Base-by-base conservation (phyloP, 2,329 filamentous ascomycete genomes). In the Epichloe sylvatica region DNA sequence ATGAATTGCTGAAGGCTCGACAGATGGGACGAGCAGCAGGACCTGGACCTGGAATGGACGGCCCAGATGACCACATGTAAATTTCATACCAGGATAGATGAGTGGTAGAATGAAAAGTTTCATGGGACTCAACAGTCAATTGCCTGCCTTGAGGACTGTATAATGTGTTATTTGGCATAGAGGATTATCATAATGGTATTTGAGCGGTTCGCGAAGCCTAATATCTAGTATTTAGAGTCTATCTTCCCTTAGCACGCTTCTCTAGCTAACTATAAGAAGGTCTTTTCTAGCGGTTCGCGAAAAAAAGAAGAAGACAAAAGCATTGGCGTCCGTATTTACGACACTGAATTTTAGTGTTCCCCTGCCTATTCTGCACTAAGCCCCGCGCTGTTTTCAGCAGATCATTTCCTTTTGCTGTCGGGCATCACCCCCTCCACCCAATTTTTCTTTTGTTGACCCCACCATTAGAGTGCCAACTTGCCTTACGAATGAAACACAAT, bases 1-100 rank as follows among this genome's bases (percentile, higher is more conserved):
- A 98, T 62, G 92, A 98, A 75, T 77, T 98, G 73, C 75, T 98
- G 60, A 98, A 98, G 77, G 92, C 92, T 53, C 79, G 92, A 65
- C 91, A 98, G 73, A 98, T 98, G 92, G 84, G 77, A 45, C 73
- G 80, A 62, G 69, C 73, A 67, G 75, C 70, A 38, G 78, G 77
- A 21, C 80, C 80, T 2, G 80, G 80, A 6, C 77, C 78, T 4
- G 79, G 78, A 52, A 81, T 81, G 76, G 80, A 83, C 57, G 78
- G 75, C 15, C 73, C 74, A 40, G 72, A 75, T 59, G 68, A 76
- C 63, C 70, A 70, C 64, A 66, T 71, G 70, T 74, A 72, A 59
- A 63, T 59, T 60, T 60, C 62, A 61, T 61, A 61, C 53, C 38
- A 46, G 17, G 30, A 51, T 45, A 47, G 47, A 49, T 12, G 15